A percentile compares a stretch with the other conserved stretches of the same genome.
These are phyloP conservation scores for Gaillardinia entomophila DNA, from an alignment of 805 yeast species.

Conservation along the genomic window DNA sequence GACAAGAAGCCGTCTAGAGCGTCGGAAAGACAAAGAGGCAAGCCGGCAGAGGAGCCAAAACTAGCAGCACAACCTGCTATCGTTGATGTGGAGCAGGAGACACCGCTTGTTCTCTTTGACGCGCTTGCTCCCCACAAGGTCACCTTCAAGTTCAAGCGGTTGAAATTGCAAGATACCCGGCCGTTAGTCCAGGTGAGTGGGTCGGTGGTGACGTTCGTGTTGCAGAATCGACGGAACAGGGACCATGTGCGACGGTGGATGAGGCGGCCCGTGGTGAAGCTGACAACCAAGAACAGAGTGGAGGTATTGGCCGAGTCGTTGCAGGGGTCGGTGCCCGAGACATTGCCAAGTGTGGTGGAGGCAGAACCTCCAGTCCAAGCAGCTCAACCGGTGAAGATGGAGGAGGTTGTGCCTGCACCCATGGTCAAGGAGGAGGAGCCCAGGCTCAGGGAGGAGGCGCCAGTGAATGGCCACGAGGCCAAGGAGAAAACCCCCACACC, in stretches of 20 bases:
- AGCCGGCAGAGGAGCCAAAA: neutral
- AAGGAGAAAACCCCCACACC: too few relatives aligned
- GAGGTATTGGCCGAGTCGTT: too few relatives aligned
- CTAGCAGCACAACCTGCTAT: neutral
- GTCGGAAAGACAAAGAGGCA: neutral
- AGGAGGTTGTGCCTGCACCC: too few relatives aligned
- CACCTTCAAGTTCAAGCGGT: constrained; percentile 4
- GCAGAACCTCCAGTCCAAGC: too few relatives aligned
- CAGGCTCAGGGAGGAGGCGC: too few relatives aligned
- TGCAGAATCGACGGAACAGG: neutral
- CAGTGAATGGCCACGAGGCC: too few relatives aligned
- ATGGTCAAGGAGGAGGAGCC: too few relatives aligned
- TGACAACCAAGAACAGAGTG: constrained; percentile 1
- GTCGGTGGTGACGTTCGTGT: neutral
- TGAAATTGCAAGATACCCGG: constrained; percentile 1
- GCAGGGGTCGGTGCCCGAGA: too few relatives aligned
- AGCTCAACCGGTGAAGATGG: constrained; percentile 9
- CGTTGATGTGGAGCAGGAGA: neutral
- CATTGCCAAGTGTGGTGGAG: too few relatives aligned
- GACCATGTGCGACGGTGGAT: neutral
- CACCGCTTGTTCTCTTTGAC: too few relatives aligned
- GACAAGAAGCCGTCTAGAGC: constrained; percentile 1
- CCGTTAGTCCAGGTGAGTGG: constrained; percentile 2
- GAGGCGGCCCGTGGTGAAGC: constrained; percentile 1
- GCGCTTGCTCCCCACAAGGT: too few relatives aligned